A percentile compares a stretch with the other conserved stretches of the same genome.
These are phyloP conservation scores for Paramecium sexaurelia DNA, from an alignment of 73 alveolate genomes.

Conservation along the genomic window DNA sequence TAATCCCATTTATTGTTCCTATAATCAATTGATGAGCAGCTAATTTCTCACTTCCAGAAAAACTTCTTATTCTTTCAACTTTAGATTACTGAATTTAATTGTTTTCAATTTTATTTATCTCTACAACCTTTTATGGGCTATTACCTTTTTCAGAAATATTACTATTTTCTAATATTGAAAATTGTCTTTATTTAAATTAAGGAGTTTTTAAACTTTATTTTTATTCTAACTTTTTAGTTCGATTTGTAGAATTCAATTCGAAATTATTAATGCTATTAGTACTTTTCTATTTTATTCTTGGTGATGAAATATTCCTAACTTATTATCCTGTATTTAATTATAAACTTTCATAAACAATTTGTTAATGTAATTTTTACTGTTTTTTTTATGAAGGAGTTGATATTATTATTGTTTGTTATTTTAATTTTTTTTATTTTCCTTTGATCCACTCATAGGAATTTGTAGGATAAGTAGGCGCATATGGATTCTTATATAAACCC, in stretches of 20 bases:
- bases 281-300: no score
- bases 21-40: neutral
- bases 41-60: neutral
- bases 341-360: no score
- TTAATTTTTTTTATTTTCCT: neutral
- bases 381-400: no score
- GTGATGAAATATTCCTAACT: no score
- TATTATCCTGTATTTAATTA: no score
- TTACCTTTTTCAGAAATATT: neutral
- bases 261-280: no score
- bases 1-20: neutral
- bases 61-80: neutral
- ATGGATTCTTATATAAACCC: no score
- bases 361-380: no score
- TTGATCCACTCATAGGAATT: no score
- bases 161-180: neutral
- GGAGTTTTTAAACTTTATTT: neutral
- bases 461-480: neutral
- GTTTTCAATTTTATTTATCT: neutral
- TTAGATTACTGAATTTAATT: neutral
- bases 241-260: no score
- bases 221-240: no score
- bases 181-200: neutral
- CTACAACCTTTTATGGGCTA: neutral
- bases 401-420: neutral